Conservation (phyloP, 805 yeast genomes). For the Myxozyma melibiosi region DNA sequence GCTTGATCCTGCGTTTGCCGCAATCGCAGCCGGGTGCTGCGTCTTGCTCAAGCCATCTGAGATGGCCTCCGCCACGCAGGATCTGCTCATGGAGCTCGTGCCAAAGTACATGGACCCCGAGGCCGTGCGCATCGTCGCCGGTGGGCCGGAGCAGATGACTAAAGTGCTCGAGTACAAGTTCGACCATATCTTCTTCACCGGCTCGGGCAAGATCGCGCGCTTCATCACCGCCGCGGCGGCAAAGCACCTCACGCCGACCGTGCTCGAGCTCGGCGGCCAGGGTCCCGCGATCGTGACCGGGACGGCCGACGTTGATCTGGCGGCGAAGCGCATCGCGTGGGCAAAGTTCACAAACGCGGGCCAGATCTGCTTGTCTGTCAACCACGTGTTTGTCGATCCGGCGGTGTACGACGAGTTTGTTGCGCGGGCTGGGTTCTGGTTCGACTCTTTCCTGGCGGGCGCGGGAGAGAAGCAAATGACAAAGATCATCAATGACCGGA, state of each 20-base stretch:
- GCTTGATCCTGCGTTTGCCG: slow-evolving; percentile 3
- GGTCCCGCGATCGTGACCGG: slow-evolving; percentile 68
- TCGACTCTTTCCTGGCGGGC: slow-evolving; percentile 51
- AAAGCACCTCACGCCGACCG: slow-evolving; percentile 65
- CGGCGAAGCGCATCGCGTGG: slow-evolving; percentile 60
- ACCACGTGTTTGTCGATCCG: slow-evolving; percentile 62
- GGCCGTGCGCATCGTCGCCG: slow-evolving; percentile 66
- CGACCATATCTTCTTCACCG: slow-evolving; percentile 75
- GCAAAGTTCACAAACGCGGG: slow-evolving; percentile 71
- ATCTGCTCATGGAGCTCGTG: slow-evolving; percentile 56
- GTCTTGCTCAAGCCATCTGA: slow-evolving; percentile 59
- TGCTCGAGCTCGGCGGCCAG: slow-evolving; percentile 79
- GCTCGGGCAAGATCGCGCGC: slow-evolving; percentile 65
- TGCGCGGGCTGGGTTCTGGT: slow-evolving; percentile 42
- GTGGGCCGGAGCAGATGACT: slow-evolving; percentile 66
- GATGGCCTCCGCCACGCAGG: slow-evolving; percentile 61
- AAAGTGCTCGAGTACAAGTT: slow-evolving; percentile 54
- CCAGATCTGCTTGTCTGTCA: slow-evolving; percentile 77
- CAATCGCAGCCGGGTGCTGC: slow-evolving; percentile 6
- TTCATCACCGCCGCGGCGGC: slow-evolving; percentile 70
- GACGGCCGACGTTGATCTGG: slow-evolving; percentile 48
- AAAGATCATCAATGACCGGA: slow-evolving; percentile 4
- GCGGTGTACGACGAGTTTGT: slow-evolving; percentile 53
- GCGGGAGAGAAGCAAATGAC: slow-evolving; percentile 30
- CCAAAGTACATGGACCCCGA: slow-evolving; percentile 57